Percentiles rank a stretch among this genome's conserved stretches.
Evolutionary conservation across 768 basidiomycete genomes (phyloP).

Genomic region (Melanogaster broomeanus): DNA sequence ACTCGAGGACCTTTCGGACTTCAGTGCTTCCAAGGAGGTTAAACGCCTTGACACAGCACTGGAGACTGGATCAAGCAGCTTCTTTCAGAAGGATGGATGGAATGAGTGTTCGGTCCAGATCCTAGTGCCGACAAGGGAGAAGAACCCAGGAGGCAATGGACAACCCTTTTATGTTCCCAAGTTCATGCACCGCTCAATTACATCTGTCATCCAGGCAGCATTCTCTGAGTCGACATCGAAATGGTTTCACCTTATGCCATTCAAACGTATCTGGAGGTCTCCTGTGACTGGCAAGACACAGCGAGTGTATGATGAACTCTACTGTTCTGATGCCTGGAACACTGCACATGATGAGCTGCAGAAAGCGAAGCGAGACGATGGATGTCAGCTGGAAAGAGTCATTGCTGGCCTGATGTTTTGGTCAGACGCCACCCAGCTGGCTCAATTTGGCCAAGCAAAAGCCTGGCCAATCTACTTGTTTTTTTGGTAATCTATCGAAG

Average conservation of each 20-base stretch:
- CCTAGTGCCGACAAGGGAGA: background rate
- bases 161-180: background rate
- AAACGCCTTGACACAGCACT: background rate
- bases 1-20: background rate
- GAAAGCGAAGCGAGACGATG: slow-evolving; percentile 10
- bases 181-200: slow-evolving; percentile 18
- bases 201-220: slow-evolving; percentile 6
- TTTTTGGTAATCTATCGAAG: slow-evolving; percentile 23
- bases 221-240: slow-evolving; percentile 8
- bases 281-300: slow-evolving; percentile 6
- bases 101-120: background rate
- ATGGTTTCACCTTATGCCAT: slow-evolving; percentile 27
- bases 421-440: slow-evolving; percentile 19
- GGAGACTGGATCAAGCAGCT: background rate
- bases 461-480: slow-evolving; percentile 24
- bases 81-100: slow-evolving; percentile 2
- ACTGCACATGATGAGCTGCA: slow-evolving; percentile 23
- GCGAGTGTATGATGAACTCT: slow-evolving; percentile 23
- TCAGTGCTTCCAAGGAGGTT: background rate
- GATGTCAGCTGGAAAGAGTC: slow-evolving; percentile 16
- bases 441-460: slow-evolving; percentile 14
- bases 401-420: slow-evolving; percentile 20
- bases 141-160: background rate
- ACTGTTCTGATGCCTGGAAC: slow-evolving; percentile 24
- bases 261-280: slow-evolving; percentile 21